Conservation (phyloP, 257 asterid genomes). For the Nicotiana tomentosiformis region DNA sequence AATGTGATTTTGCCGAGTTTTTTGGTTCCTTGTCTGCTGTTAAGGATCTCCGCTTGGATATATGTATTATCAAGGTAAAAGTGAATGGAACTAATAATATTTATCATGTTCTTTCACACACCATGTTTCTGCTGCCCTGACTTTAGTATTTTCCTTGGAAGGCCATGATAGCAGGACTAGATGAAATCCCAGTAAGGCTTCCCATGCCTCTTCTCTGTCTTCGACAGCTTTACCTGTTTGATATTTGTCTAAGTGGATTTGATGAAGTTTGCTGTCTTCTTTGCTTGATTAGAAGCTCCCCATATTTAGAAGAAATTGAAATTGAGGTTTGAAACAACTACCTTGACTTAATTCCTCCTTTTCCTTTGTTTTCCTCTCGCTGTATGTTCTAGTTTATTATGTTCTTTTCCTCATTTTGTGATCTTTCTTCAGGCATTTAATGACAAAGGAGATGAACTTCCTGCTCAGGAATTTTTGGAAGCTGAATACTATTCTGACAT, state of each 20-base stretch:
- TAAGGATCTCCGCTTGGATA: neutral
- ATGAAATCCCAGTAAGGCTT: neutral
- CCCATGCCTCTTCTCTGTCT: neutral
- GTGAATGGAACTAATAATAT: neutral
- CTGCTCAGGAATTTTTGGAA: neutral
- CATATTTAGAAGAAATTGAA: conserved; percentile 1
- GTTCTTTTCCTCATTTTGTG: neutral
- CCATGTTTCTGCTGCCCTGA: neutral
- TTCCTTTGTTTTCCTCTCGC: neutral
- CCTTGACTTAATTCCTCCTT: neutral
- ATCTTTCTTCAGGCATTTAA: neutral
- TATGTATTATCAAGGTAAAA: neutral
- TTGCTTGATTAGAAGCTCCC: conserved; percentile 3
- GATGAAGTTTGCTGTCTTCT: neutral
- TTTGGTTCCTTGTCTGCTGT: neutral
- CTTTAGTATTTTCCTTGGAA: neutral
- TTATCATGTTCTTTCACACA: neutral
- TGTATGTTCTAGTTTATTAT: neutral
- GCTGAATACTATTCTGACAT: neutral
- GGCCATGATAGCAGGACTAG: neutral
- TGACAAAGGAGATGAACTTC: neutral
- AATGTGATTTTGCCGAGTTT: neutral
- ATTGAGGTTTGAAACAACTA: neutral
- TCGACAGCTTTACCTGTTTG: neutral
- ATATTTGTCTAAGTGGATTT: neutral